Base-by-base conservation (phyloP, 176 grass and related monocot genomes). In the Raddia guianensis region DNA sequence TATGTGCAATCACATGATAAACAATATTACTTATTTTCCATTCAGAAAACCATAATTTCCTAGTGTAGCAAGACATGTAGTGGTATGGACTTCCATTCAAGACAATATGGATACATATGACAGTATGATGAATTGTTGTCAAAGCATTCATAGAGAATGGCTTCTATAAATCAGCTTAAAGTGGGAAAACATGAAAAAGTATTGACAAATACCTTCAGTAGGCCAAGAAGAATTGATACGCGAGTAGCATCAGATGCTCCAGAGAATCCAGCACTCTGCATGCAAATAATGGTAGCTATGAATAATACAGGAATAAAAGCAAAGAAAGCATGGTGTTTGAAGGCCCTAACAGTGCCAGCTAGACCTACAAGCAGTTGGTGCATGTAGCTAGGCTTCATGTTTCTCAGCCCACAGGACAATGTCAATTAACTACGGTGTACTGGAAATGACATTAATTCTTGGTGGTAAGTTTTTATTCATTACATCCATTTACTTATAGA, bases 241-340 rank as follows among this genome's bases (percentile, higher is more conserved):
- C 86, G 90, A 70, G 90, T 95, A 71, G 95, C 92, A 91, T 98
- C 95, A 79, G 95, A 85, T 79, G 92, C 95, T 68, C 84, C 92
- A 89, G 95, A 91, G 72, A 98, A 98, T 51, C 95, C 92, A 74
- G 95, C 92, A 93, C 88, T 98, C 95, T 98, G 92, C 55, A 33
- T 74, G 49, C 35, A 80, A 76, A 73, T 15, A 69, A 42, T 27
- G 49, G 46, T 65, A 66, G 45, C 19, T 78, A 81, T 72, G 18
- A 76, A 53, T 44, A 63, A 81, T 66, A 66, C 43, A 73, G 19
- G 33, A 77, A 60, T 15, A 18, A 44, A 72, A 45, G 14, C 9
- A 16, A 66, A 63, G 7, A 70, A 69, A 42, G 4, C 43, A 42
- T 61, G 34, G 35, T 50, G 37, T 66, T 42, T 50, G 7, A 40